These are phyloP conservation scores for Ceratocystis lukuohia DNA, from an alignment of 2,329 filamentous ascomycete species.

Conservation along the genomic window DNA sequence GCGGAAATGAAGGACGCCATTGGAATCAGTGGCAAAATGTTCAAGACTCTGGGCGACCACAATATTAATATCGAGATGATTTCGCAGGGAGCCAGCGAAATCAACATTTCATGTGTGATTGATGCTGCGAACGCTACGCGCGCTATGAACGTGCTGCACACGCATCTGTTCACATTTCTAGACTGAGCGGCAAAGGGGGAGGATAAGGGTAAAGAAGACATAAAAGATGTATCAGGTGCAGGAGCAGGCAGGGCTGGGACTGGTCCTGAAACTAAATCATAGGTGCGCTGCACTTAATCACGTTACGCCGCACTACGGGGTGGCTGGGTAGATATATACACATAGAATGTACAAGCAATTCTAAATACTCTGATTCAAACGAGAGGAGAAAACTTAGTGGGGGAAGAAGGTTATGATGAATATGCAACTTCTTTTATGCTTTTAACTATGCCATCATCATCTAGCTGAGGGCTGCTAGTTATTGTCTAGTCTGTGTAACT, in stretches of 20 bases:
- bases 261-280: no score
- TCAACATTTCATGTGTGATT: slow-evolving; percentile 98
- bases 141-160: slow-evolving; percentile 92
- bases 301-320: no score
- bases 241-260: not conserved
- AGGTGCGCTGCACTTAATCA: no score
- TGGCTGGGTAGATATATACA: no score
- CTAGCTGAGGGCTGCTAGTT: no score
- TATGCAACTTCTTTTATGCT: no score
- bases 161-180: slow-evolving; percentile 89
- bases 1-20: slow-evolving; percentile 97
- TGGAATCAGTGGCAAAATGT: slow-evolving; percentile 87
- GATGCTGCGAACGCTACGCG: slow-evolving; percentile 80
- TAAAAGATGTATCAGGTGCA: not conserved
- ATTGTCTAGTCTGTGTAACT: no score
- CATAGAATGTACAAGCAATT: no score
- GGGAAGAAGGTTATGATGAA: no score
- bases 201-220: not conserved
- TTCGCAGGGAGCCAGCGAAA: slow-evolving; percentile 94
- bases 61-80: slow-evolving; percentile 99
- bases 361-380: no score
- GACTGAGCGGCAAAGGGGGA: slow-evolving; percentile 37
- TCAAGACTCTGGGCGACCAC: slow-evolving; percentile 83
- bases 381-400: no score
- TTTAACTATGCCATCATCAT: no score